A percentile compares a stretch with the other conserved stretches of the same genome.
phyloP scores from a whole-genome alignment of 768 basidiomycete genomes.

The Ramaria sp. region DNA sequence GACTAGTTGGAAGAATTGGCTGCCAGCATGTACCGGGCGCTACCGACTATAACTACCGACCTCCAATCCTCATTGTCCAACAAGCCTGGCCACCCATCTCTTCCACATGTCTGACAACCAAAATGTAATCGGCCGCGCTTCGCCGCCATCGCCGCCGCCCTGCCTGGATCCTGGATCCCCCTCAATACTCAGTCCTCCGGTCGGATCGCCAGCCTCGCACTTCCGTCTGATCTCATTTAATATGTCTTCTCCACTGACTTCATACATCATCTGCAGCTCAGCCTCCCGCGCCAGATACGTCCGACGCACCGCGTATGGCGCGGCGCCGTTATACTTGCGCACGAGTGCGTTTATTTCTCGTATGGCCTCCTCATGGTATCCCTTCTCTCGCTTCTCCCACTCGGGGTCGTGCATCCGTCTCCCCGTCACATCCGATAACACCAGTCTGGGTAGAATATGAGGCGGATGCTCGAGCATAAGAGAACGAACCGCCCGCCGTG shows the following conservation, averaged over 20 bases:
- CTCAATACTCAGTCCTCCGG: conserved; percentile 10
- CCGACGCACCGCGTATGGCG: conserved; percentile 68
- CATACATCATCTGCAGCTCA: conserved; percentile 49
- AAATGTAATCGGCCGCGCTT: too few relatives aligned
- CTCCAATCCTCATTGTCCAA: not conserved
- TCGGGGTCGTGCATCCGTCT: conserved; percentile 32
- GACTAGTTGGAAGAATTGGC: too few relatives aligned
- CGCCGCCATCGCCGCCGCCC: too few relatives aligned
- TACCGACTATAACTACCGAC: too few relatives aligned
- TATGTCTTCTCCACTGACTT: conserved; percentile 42
- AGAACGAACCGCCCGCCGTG: conserved; percentile 59
- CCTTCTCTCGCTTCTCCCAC: conserved; percentile 58
- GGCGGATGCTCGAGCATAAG: conserved; percentile 35
- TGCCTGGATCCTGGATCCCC: conserved; percentile 9
- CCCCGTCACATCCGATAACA: conserved; percentile 29
- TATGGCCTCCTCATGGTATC: conserved; percentile 60
- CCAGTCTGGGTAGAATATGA: conserved; percentile 26
- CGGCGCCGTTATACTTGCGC: conserved; percentile 69
- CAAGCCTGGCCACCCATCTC: not conserved
- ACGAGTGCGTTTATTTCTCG: conserved; percentile 65
- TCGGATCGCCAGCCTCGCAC: not conserved
- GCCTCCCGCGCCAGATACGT: conserved; percentile 41
- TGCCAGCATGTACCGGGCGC: too few relatives aligned
- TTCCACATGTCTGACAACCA: not conserved
- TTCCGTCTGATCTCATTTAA: conserved; percentile 19